phyloP scores from a whole-genome alignment of 208 protist genomes.

The Acanthamoeba royreba region DNA sequence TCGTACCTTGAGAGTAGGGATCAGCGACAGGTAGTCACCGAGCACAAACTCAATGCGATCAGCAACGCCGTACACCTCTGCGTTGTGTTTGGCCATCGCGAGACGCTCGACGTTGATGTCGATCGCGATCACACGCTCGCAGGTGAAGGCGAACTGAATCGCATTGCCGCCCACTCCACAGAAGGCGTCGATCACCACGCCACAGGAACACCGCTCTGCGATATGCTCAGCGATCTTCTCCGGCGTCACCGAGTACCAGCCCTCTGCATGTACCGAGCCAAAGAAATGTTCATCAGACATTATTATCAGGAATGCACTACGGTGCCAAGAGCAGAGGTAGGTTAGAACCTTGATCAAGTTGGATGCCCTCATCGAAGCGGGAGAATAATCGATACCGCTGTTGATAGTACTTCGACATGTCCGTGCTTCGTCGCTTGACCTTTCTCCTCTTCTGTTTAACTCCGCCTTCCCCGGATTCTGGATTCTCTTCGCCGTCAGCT shows the following conservation, averaged over 20 bases:
- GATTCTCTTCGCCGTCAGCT: too few relatives aligned
- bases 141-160: constrained; percentile 80
- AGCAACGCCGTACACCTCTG: constrained; percentile 76
- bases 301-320: too few relatives aligned
- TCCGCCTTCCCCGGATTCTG: not conserved
- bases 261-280: constrained; percentile 30
- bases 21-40: constrained; percentile 74
- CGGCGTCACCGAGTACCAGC: constrained; percentile 69
- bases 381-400: constrained; percentile 64
- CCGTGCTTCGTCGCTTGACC: not conserved
- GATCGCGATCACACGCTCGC: constrained; percentile 78
- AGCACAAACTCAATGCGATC: constrained; percentile 81
- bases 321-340: too few relatives aligned
- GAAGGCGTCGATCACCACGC: constrained; percentile 63
- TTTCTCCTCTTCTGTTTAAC: not conserved
- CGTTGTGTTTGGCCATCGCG: constrained; percentile 75
- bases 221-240: constrained; percentile 65
- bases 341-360: constrained; percentile 47
- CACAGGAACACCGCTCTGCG: constrained; percentile 49
- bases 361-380: constrained; percentile 59
- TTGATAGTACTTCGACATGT: constrained; percentile 46
- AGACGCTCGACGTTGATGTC: constrained; percentile 78
- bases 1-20: constrained; percentile 61
- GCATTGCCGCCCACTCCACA: constrained; percentile 83
- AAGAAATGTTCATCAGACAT: too few relatives aligned